These are phyloP conservation scores for Porphyrellus cyaneotinctus DNA, from an alignment of 768 basidiomycete genomes.

Conservation along the genomic window DNA sequence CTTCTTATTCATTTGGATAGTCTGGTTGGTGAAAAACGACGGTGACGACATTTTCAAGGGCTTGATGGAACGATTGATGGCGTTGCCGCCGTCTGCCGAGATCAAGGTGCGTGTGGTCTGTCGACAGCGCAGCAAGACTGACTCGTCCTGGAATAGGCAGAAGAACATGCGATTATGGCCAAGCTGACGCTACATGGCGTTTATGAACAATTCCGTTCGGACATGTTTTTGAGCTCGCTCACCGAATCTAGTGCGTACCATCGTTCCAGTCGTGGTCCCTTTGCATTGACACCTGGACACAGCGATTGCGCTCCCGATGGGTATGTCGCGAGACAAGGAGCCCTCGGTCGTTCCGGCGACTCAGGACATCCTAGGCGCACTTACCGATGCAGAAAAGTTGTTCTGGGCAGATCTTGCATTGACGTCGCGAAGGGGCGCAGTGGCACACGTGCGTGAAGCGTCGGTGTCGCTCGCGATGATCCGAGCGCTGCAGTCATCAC, in stretches of 20 bases:
- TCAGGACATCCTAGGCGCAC: slow-evolving; percentile 53
- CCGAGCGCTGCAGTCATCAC: slow-evolving; percentile 71
- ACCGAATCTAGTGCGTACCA: slow-evolving; percentile 77
- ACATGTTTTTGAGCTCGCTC: slow-evolving; percentile 88
- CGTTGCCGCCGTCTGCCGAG: slow-evolving; percentile 51
- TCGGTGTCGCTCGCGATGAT: slow-evolving; percentile 68
- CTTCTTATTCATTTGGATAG: slow-evolving; percentile 31
- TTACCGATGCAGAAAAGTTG: slow-evolving; percentile 65
- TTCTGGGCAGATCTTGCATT: slow-evolving; percentile 63
- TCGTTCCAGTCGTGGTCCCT: not conserved
- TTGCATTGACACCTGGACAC: slow-evolving; percentile 9
- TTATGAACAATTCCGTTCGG: slow-evolving; percentile 72
- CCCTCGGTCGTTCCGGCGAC: slow-evolving; percentile 41
- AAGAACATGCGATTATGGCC: slow-evolving; percentile 71
- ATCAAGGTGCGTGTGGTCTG: slow-evolving; percentile 46
- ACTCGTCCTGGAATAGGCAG: slow-evolving; percentile 46
- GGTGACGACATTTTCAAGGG: slow-evolving; percentile 46
- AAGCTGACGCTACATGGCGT: slow-evolving; percentile 75
- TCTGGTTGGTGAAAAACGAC: slow-evolving; percentile 64
- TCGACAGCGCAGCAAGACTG: not conserved
- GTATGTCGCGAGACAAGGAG: slow-evolving; percentile 50
- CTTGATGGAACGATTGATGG: slow-evolving; percentile 55
- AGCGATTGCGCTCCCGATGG: slow-evolving; percentile 86
- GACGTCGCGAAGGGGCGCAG: slow-evolving; percentile 55
- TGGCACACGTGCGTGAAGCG: slow-evolving; percentile 70